Percentiles rank a stretch among this genome's conserved stretches.
Conservation (phyloP, 2,329 filamentous ascomycete genomes). For the Trichophyton schoenleinii region DNA sequence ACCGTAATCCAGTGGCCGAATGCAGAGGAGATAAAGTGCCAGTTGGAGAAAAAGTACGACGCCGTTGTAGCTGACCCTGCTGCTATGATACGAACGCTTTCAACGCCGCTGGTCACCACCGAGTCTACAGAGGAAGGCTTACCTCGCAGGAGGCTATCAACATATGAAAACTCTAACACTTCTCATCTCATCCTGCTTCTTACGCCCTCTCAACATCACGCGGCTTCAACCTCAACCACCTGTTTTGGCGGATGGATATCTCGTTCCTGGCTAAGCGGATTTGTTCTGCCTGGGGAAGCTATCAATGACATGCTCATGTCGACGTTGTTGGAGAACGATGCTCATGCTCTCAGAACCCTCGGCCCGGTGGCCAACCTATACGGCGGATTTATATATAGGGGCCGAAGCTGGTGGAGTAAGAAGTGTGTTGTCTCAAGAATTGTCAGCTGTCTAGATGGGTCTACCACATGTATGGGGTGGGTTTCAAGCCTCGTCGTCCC, state of each 20-base stretch:
- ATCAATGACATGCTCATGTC: conserved; percentile 45
- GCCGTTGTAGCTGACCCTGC: conserved; percentile 13
- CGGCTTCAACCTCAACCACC: conserved; percentile 8
- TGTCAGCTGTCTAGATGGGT: conserved; percentile 34
- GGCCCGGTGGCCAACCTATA: conserved; percentile 42
- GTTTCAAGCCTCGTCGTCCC: conserved; percentile 34
- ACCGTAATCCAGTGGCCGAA: conserved; percentile 40
- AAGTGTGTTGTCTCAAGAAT: conserved; percentile 43
- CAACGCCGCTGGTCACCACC: conserved; percentile 8
- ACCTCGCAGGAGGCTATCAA: conserved; percentile 6
- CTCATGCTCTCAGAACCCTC: conserved; percentile 35
- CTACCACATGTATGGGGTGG: conserved; percentile 45
- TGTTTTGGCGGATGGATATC: conserved; percentile 43
- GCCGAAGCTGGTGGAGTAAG: conserved; percentile 46
- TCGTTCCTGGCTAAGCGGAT: conserved; percentile 42
- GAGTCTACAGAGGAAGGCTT: conserved; percentile 14
- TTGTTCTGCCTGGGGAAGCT: conserved; percentile 43
- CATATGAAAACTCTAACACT: conserved; percentile 21
- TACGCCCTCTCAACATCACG: not conserved
- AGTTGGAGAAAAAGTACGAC: conserved; percentile 26
- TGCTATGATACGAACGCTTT: conserved; percentile 6
- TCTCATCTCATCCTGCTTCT: conserved; percentile 22
- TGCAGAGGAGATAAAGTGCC: conserved; percentile 25
- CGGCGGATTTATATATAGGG: conserved; percentile 42
- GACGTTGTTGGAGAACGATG: conserved; percentile 44